Base-by-base conservation (phyloP, 805 yeast species). In the Ascoidea asiatica region DNA sequence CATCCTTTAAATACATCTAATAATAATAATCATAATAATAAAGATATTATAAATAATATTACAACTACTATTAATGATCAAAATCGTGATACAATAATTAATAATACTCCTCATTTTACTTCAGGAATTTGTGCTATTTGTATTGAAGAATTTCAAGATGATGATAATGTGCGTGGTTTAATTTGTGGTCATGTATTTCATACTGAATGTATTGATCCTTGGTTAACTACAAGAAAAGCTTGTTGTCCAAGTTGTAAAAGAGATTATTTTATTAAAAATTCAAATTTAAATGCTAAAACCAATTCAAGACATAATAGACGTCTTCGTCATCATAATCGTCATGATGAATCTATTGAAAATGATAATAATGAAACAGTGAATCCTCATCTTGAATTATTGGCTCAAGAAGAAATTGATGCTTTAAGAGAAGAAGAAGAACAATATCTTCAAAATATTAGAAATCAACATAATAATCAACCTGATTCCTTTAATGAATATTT, bases 181-280 rank as follows among this genome's bases (percentile, higher is more conserved):
- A 65, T 82, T 8, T 85, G 95, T 62, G 87, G 88, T 3, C 95
- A 85, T 60, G 87, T 81, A 2, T 85, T 79, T 69, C 95, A 85
- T 55, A 68, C 79, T 19, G 79, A 72, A 17, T 85, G 95, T 60
- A 70, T 86, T 44, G 87, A 81, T 50, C 89, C 89, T 1, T 85
- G 95, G 95, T 64, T 85, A 41, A 78, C 76, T 2, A 73, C 74
- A 50, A 66, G 90, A 51, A 70, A 81, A 41, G 89, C 88, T 1
- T 79, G 85, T 53, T 85, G 95, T 57, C 95, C 95, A 6, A 76
- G 80, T 67, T 85, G 95, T 61, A 82, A 84, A 54, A 63, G 80
- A 29, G 87, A 79, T 56, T 79, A 78, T 56, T 75, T 69, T 53
- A 13, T 59, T 48, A 56, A 56, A 46, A 49, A 49, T 29, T 29